These are phyloP conservation scores for Cystobasidiaceae sp. DNA, from an alignment of 1,284 basidiomycete genomes.

Conservation along the genomic window DNA sequence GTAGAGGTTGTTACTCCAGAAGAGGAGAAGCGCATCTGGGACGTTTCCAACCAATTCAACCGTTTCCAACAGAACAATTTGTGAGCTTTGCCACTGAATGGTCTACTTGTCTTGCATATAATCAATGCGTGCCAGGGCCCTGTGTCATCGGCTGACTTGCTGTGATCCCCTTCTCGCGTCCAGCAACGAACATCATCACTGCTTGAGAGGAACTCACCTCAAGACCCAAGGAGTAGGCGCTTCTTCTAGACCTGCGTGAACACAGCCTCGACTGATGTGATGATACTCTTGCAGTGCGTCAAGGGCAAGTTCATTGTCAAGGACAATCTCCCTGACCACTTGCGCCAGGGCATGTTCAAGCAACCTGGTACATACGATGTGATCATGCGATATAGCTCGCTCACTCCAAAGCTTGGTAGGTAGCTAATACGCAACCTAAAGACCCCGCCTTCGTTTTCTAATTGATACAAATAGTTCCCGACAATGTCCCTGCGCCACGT, in stretches of 20 bases:
- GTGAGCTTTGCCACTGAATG: slow-evolving; percentile 26
- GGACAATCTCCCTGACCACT: slow-evolving; percentile 37
- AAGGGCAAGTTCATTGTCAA: slow-evolving; percentile 39
- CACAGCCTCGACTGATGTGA: neutral
- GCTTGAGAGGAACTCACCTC: slow-evolving; percentile 23
- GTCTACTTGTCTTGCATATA: neutral
- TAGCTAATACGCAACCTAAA: neutral
- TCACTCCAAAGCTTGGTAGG: slow-evolving; percentile 36
- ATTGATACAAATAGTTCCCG: slow-evolving; percentile 36
- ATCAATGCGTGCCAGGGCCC: slow-evolving; percentile 27
- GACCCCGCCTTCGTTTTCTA: neutral
- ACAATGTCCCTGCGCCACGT: slow-evolving; percentile 41
- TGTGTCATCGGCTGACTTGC: slow-evolving; percentile 9
- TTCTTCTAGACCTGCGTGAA: neutral
- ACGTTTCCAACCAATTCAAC: slow-evolving; percentile 40
- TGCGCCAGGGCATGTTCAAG: slow-evolving; percentile 41
- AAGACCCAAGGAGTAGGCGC: slow-evolving; percentile 28
- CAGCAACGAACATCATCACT: slow-evolving; percentile 29
- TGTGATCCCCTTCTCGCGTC: neutral
- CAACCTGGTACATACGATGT: slow-evolving; percentile 37
- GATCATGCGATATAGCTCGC: slow-evolving; percentile 38
- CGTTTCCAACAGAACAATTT: slow-evolving; percentile 38
- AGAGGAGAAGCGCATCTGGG: slow-evolving; percentile 39
- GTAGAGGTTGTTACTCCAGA: slow-evolving; percentile 38
- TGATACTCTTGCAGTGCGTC: slow-evolving; percentile 32